These are phyloP conservation scores for Saksenaea oblongispora DNA, from an alignment of 371 early-diverging fungal species.

Conservation along the genomic window DNA sequence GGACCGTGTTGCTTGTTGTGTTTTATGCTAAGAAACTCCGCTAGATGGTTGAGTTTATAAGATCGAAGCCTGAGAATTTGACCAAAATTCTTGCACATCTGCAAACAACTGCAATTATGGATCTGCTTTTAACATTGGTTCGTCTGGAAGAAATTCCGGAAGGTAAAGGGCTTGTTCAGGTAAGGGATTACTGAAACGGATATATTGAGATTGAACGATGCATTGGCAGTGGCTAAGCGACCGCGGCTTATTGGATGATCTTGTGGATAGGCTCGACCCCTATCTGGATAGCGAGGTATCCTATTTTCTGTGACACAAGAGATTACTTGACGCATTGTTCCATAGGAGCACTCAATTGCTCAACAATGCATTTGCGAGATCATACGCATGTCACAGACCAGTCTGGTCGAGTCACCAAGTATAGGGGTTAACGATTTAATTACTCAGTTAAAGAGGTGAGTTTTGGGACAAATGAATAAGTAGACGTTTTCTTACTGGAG, in stretches of 20 bases:
- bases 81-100: constrained; percentile 72
- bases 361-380: constrained; percentile 89
- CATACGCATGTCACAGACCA: constrained; percentile 82
- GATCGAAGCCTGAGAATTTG: constrained; percentile 57
- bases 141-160: constrained; percentile 87
- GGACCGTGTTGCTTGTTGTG: constrained; percentile 6
- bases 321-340: not conserved
- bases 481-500: not conserved
- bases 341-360: constrained; percentile 80
- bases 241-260: constrained; percentile 69
- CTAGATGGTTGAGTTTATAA: constrained; percentile 67
- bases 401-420: constrained; percentile 64
- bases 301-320: not conserved
- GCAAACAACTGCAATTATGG: constrained; percentile 82
- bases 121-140: constrained; percentile 85
- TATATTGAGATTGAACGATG: not conserved
- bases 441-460: constrained; percentile 74
- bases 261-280: constrained; percentile 82
- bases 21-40: not conserved
- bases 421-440: constrained; percentile 69
- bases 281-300: constrained; percentile 65
- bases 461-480: not conserved
- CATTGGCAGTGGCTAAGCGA: constrained; percentile 77
- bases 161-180: constrained; percentile 77
- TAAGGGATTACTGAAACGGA: constrained; percentile 20